A percentile compares a stretch with the other conserved stretches of the same genome.
phyloP scores from a whole-genome alignment of 352 stramenopile species.

The Halophytophthora polymorphica region DNA sequence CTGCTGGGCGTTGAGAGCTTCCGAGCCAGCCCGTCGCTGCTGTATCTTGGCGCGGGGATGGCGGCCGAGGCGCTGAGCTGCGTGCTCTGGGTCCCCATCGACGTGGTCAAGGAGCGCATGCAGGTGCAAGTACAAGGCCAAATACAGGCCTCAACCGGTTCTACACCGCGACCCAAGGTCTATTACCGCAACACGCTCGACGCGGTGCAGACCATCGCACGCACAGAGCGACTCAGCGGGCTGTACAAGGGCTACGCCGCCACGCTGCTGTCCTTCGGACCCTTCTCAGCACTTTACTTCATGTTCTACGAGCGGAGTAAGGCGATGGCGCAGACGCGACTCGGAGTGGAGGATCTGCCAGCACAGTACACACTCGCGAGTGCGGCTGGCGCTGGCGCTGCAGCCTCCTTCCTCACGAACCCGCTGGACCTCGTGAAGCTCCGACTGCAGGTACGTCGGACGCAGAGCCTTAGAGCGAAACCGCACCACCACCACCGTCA shows the following conservation, averaged over 20 bases:
- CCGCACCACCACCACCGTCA: too few relatives aligned
- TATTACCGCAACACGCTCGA: constrained; percentile 93
- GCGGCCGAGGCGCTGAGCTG: constrained; percentile 85
- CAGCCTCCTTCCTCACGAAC: constrained; percentile 95
- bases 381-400: constrained; percentile 81
- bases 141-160: constrained; percentile 8
- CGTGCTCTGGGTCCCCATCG: constrained; percentile 98
- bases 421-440: constrained; percentile 97
- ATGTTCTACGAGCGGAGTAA: constrained; percentile 95
- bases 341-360: constrained; percentile 42
- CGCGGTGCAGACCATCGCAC: constrained; percentile 88
- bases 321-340: constrained; percentile 36
- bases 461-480: too few relatives aligned
- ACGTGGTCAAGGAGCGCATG: constrained; percentile 98
- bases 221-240: constrained; percentile 86
- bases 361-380: constrained; percentile 62
- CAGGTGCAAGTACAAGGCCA: constrained; percentile 92
- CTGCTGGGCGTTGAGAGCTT: constrained; percentile 45
- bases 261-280: constrained; percentile 95
- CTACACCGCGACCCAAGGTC: constrained; percentile 11
- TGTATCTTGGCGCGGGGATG: constrained; percentile 75
- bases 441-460: constrained; percentile 85
- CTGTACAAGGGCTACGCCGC: constrained; percentile 96
- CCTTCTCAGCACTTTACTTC: constrained; percentile 98
- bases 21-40: constrained; percentile 44